Evolutionary conservation across 768 basidiomycete genomes (phyloP).

Genomic region (Russula sp.): DNA sequence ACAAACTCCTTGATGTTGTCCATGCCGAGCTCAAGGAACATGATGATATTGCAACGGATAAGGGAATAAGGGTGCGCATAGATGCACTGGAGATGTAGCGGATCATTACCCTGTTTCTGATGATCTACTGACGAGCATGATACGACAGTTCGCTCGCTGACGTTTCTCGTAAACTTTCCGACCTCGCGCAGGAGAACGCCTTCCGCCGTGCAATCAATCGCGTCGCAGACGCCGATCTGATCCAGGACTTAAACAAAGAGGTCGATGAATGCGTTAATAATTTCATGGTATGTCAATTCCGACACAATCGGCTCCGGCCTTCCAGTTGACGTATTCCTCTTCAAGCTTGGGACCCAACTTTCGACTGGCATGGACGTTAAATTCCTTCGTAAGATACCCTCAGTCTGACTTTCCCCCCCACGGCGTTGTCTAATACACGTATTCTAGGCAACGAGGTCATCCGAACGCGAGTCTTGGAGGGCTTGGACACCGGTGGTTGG

Average conservation of each 20-base stretch:
- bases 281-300: not conserved
- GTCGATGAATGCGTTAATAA: not conserved
- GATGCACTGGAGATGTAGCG: constrained; percentile 13
- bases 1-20: constrained; percentile 16
- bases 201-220: constrained; percentile 23
- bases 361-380: constrained; percentile 19
- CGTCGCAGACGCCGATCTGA: constrained; percentile 17
- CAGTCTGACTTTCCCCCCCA: not conserved
- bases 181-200: constrained; percentile 24
- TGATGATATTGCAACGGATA: constrained; percentile 15
- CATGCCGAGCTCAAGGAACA: constrained; percentile 16
- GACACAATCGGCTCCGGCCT: not conserved
- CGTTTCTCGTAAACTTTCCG: constrained; percentile 16
- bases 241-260: constrained; percentile 17
- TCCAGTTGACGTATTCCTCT: not conserved
- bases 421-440: not conserved
- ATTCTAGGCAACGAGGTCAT: constrained; percentile 18
- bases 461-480: constrained; percentile 19
- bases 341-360: constrained; percentile 21
- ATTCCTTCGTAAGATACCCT: constrained; percentile 17
- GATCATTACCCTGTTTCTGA: not conserved
- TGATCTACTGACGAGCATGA: not conserved
- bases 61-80: constrained; percentile 11
- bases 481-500: constrained; percentile 21
- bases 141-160: constrained; percentile 16